phyloP scores from a whole-genome alignment of 1,284 basidiomycete genomes.

The Hemileia vastatrix region DNA sequence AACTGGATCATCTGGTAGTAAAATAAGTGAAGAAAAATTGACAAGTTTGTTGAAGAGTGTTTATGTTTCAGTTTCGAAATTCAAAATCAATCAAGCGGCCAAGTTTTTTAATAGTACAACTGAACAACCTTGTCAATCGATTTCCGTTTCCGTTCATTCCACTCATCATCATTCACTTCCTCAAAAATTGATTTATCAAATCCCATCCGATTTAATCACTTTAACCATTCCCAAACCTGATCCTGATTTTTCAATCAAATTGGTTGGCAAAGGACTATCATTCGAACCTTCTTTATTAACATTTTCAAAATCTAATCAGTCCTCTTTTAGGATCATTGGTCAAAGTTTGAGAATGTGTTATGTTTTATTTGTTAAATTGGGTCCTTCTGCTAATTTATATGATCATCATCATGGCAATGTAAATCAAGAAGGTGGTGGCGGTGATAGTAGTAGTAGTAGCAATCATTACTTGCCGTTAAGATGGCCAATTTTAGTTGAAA shows the following conservation, averaged over 20 bases:
- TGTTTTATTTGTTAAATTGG: constrained; percentile 67
- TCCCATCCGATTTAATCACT: constrained; percentile 72
- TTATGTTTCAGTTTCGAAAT: constrained; percentile 12
- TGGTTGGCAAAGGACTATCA: constrained; percentile 70
- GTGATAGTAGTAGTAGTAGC: no score
- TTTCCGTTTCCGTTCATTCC: no score
- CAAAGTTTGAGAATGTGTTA: constrained; percentile 67
- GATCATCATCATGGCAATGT: no score
- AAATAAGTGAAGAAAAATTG: constrained; percentile 11
- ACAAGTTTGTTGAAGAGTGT: constrained; percentile 9
- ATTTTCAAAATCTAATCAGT: constrained; percentile 64
- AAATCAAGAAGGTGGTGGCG: no score
- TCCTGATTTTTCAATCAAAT: constrained; percentile 62
- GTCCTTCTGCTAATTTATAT: constrained; percentile 68
- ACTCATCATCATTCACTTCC: no score
- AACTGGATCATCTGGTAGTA: background rate
- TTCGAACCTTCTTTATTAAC: constrained; percentile 73
- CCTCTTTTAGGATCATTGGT: constrained; percentile 77
- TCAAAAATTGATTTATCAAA: constrained; percentile 65
- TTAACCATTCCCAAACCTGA: constrained; percentile 72
- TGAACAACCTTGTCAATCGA: no score
- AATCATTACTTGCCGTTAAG: constrained; percentile 70
- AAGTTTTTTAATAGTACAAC: no score
- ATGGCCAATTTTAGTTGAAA: constrained; percentile 66
- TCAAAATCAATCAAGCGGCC: no score